Conservation (phyloP, 2,329 filamentous ascomycete genomes). For the Cordyceps militaris region DNA sequence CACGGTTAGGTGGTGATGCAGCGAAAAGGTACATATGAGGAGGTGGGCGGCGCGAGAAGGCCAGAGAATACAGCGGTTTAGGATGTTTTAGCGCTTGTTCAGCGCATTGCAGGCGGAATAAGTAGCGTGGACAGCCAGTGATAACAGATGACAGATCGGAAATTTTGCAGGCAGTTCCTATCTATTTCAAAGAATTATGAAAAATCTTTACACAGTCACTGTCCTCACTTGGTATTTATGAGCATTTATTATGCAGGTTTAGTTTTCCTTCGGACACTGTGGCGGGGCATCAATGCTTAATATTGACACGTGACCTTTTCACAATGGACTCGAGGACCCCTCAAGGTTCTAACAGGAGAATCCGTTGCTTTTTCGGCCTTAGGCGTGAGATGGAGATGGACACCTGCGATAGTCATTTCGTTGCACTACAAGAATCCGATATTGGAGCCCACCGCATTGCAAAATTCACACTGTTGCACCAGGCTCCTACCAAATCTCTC, state of each 20-base stretch:
- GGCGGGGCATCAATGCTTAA: not conserved
- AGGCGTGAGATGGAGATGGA: no score
- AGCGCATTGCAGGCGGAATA: no score
- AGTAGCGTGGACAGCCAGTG: no score
- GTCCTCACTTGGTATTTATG: not conserved
- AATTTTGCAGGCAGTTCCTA: not conserved
- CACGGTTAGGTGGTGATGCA: not conserved
- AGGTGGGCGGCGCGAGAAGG: not conserved
- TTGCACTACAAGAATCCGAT: no score
- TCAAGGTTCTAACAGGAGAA: no score
- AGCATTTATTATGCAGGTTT: not conserved
- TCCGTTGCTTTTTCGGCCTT: no score
- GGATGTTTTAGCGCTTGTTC: not conserved
- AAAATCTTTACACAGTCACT: not conserved
- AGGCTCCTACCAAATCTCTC: not conserved
- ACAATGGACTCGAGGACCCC: not conserved
- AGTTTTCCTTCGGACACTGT: not conserved
- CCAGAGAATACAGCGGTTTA: not conserved
- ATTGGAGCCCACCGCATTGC: not conserved
- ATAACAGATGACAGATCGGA: not conserved
- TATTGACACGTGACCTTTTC: not conserved
- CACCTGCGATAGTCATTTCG: not conserved
- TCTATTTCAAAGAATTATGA: not conserved
- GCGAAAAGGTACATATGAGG: conserved; percentile 1
- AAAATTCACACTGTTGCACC: not conserved